These are phyloP conservation scores for Apium graveolens DNA, from an alignment of 129 eudicot genomes.

Conservation along the genomic window DNA sequence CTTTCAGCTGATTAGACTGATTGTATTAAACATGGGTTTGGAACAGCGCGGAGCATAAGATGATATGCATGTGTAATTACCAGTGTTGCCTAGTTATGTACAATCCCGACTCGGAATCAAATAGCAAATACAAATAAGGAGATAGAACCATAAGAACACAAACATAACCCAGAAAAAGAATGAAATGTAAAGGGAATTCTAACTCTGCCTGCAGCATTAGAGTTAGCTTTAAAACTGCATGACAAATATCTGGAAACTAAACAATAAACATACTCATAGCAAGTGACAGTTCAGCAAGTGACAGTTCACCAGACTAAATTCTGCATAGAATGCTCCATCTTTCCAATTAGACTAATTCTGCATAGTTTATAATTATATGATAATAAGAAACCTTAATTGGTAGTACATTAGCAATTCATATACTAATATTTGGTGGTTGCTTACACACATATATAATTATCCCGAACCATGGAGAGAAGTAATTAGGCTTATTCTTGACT, in stretches of 20 bases:
- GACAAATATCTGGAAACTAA: background rate
- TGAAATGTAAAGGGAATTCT: background rate
- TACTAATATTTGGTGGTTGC: background rate
- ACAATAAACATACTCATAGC: background rate
- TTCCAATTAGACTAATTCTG: background rate
- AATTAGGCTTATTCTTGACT: background rate
- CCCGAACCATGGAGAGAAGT: background rate
- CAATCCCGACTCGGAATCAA: background rate
- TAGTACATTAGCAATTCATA: background rate
- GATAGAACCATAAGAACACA: conserved; percentile 1
- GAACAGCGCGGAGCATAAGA: background rate
- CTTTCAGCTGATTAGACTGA: background rate
- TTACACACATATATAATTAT: background rate
- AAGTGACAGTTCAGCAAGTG: too few species aligned
- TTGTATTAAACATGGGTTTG: background rate
- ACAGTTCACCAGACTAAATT: background rate
- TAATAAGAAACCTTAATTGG: background rate
- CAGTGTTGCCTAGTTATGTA: background rate
- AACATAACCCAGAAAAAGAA: background rate
- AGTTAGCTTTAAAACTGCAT: background rate
- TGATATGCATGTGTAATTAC: too few species aligned
- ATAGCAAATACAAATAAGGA: background rate
- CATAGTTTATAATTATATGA: background rate
- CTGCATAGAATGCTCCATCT: background rate
- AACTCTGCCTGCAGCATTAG: background rate